Conservation (phyloP, 2,329 filamentous ascomycete species). For the Stagonosporopsis vannaccii region DNA sequence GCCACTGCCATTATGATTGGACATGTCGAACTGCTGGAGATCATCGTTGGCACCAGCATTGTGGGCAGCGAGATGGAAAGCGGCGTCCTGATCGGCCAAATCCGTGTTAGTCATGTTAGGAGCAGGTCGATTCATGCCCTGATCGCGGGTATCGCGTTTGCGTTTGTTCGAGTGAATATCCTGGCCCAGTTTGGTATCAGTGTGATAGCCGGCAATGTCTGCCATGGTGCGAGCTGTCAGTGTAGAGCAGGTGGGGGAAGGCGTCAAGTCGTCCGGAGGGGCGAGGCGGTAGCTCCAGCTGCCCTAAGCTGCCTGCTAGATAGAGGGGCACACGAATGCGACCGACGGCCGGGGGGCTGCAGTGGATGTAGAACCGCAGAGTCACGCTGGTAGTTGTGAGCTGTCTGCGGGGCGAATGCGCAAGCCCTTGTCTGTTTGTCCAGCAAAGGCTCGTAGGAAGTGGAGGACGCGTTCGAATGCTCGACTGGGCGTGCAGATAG, state of each 20-base stretch:
- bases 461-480: conserved; percentile 29
- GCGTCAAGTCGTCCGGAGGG: background rate
- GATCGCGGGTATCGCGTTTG: conserved; percentile 56
- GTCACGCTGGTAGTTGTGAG: conserved; percentile 30
- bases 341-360: conserved; percentile 25
- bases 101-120: conserved; percentile 44
- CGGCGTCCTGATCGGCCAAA: conserved; percentile 47
- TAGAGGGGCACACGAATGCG: conserved; percentile 7
- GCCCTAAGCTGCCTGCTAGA: background rate
- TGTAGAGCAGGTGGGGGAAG: conserved; percentile 12
- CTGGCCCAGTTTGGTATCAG: conserved; percentile 46
- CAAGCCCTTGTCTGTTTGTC: conserved; percentile 11
- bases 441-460: conserved; percentile 17
- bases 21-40: conserved; percentile 50
- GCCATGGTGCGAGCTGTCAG: conserved; percentile 35
- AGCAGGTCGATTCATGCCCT: conserved; percentile 49
- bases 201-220: conserved; percentile 49
- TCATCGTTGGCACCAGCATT: conserved; percentile 54
- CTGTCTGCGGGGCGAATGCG: conserved; percentile 25
- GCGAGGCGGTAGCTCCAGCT: background rate
- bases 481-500: conserved; percentile 36
- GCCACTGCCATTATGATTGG: conserved; percentile 61
- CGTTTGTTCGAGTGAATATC: conserved; percentile 51
- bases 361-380: conserved; percentile 25
- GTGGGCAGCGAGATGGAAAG: conserved; percentile 51